These are phyloP conservation scores for Pisolithus microcarpus DNA, from an alignment of 768 basidiomycete species.

Conservation along the genomic window DNA sequence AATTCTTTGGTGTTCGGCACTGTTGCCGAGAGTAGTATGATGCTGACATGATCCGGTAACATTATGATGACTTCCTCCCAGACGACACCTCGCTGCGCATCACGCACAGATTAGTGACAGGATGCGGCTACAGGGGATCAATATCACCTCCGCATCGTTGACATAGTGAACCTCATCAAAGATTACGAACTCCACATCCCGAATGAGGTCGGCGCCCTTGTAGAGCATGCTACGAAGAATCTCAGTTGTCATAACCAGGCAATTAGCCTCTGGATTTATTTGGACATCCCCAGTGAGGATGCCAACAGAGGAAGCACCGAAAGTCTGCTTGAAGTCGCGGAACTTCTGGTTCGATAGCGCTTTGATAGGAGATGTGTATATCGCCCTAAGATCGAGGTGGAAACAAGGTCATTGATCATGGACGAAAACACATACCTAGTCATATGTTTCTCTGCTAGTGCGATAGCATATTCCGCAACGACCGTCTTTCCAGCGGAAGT, in stretches of 20 bases:
- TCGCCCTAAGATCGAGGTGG: conserved; percentile 53
- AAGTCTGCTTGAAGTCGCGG: conserved; percentile 96
- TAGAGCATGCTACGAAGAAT: conserved; percentile 98
- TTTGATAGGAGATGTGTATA: conserved; percentile 98
- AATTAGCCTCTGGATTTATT: conserved; percentile 96
- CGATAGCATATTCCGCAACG: conserved; percentile 98
- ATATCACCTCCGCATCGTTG: conserved; percentile 88
- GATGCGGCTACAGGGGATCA: conserved; percentile 2
- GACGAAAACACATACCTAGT: conserved; percentile 58
- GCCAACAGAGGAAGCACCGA: conserved; percentile 84
- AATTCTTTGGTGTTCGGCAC: conserved; percentile 98
- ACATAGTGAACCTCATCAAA: conserved; percentile 99
- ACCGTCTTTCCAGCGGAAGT: conserved; percentile 99
- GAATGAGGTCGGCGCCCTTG: conserved; percentile 96
- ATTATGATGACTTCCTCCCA: conserved; percentile 99
- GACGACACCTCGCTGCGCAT: conserved; percentile 83
- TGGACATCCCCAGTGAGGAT: conserved; percentile 98
- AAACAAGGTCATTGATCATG: conserved; percentile 8
- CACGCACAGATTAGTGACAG: conserved; percentile 10
- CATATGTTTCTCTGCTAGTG: conserved; percentile 96
- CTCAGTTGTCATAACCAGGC: conserved; percentile 97
- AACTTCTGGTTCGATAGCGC: conserved; percentile 99
- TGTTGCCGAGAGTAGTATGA: conserved; percentile 93
- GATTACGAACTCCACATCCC: conserved; percentile 98
- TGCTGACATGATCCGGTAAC: conserved; percentile 97